phyloP scores from a whole-genome alignment of 768 basidiomycete species.

The Termitomyces bulborhizus region DNA sequence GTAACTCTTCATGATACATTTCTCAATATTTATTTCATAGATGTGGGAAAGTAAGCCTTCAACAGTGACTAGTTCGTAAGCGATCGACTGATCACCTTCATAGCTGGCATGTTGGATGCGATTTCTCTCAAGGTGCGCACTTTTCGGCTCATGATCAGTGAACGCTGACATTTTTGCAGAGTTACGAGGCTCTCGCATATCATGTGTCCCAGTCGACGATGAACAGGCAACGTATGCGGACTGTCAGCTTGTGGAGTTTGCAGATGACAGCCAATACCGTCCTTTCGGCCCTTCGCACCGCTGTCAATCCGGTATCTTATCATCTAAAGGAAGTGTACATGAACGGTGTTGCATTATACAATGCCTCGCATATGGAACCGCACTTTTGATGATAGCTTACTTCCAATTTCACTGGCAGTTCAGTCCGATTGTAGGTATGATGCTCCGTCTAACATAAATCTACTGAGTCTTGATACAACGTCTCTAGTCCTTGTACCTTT shows the following conservation, averaged over 20 bases:
- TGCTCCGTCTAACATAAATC: not conserved
- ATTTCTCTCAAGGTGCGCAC: conserved; percentile 70
- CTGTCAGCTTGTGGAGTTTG: conserved; percentile 90
- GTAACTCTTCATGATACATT: conserved; percentile 3
- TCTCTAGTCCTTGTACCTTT: not conserved
- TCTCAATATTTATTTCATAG: conserved; percentile 29
- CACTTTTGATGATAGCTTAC: not conserved
- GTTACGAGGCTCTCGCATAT: conserved; percentile 89
- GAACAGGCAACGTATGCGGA: conserved; percentile 78
- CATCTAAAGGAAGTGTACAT: conserved; percentile 40
- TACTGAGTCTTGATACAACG: not conserved
- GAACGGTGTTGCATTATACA: conserved; percentile 21
- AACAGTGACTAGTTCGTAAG: not conserved
- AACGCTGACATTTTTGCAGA: conserved; percentile 30
- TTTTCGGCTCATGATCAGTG: not conserved
- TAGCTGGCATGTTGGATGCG: conserved; percentile 89
- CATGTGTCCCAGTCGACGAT: conserved; percentile 91
- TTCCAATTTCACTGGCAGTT: not conserved
- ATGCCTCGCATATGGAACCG: conserved; percentile 10
- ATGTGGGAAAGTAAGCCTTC: conserved; percentile 82
- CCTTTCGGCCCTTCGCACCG: conserved; percentile 66
- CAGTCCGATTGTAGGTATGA: not conserved
- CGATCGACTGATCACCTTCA: conserved; percentile 3
- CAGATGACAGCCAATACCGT: conserved; percentile 91
- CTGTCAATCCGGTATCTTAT: conserved; percentile 63